Evolutionary conservation across 495 filamentous ascomycete genomes (phyloP), one percentile per base, ranked within the genome.

Genomic region (Neurospora sp.): DNA sequence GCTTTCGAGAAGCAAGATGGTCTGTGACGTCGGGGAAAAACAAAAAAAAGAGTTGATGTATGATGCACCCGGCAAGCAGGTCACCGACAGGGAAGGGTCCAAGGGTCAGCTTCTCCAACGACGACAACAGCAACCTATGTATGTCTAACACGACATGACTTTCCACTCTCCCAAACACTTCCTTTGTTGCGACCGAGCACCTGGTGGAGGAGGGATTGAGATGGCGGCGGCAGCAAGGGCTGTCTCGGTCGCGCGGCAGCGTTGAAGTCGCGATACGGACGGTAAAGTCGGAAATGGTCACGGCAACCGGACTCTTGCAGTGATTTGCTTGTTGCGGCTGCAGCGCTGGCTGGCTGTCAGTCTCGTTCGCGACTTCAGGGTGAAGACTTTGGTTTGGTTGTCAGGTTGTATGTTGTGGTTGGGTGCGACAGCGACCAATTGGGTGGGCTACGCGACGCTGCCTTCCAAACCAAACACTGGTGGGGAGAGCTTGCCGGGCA

Each of bases 371-470:
- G 54, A 66, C 54, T 66, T 7, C 14, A 66, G 54, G 54, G 27
- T 18, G 54, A 66, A 66, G 62, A 73, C 16, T 41, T 40, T n/a
- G 37, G 66, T 8, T 31, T 20, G 35, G 23, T 10, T 35, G 31
- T 5, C 12, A 3, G 10, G 72, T 18, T 73, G 60, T 16, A 80
- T 80, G 80, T 82, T 80, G 76, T 82, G 80, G 79, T 80, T 35
- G 73, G 77, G 74, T 77, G 75, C 77, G 35, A 69, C 37, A 71
- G 18, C 27, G 39, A 46, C 38, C 69, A 16, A 10, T 74, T 79
- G 76, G 46, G 77, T 79, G 79, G 80, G 79, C 74, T 74, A 66
- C 75, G 74, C 77, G 74, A 71, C 74, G 70, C 69, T 46, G 70
- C 70, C 46, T 27, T 62, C 20, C 54, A 35, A 62, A 35, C 54